Conservation (phyloP, 768 basidiomycete species). For the Omphalotus guepiniiformis region DNA sequence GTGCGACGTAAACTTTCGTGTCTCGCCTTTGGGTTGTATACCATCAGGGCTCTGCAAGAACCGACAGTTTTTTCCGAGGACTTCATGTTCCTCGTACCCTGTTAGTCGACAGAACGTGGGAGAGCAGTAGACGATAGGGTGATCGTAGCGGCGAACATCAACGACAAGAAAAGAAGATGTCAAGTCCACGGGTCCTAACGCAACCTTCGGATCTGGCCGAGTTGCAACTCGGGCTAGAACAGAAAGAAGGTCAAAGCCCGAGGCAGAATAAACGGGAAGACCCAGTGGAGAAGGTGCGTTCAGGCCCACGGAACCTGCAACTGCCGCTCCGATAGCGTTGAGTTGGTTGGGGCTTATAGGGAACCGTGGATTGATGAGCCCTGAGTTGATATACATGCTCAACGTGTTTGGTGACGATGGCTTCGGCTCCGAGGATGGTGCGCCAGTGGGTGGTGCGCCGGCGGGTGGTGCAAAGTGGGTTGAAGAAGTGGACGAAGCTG, state of each 20-base stretch:
- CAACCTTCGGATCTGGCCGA: conserved; percentile 68
- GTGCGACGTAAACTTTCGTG: conserved; percentile 55
- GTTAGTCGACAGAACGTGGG: conserved; percentile 78
- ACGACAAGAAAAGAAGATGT: conserved; percentile 90
- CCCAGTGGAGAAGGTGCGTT: conserved; percentile 29
- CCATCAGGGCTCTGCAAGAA: conserved; percentile 81
- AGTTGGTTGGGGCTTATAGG: background rate
- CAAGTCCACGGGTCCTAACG: conserved; percentile 88
- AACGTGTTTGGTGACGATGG: background rate
- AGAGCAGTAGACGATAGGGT: conserved; percentile 87
- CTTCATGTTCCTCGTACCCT: conserved; percentile 69
- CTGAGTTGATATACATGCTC: conserved; percentile 8
- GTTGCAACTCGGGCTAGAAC: conserved; percentile 74
- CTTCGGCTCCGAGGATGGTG: conserved; percentile 4
- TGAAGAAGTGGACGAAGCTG: conserved; percentile 15
- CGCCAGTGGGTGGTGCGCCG: conserved; percentile 3
- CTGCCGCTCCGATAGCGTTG: conserved; percentile 1
- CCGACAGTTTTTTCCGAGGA: conserved; percentile 87
- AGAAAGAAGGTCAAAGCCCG: conserved; percentile 87
- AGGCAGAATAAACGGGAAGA: conserved; percentile 76
- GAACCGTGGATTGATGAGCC: conserved; percentile 6
- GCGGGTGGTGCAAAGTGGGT: conserved; percentile 20
- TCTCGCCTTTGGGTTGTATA: conserved; percentile 29
- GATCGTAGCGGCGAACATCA: conserved; percentile 77
- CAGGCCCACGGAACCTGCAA: conserved; percentile 9